Percentiles rank a stretch among this genome's conserved stretches.
phyloP scores from a whole-genome alignment of 2,329 filamentous ascomycete genomes.

The Ophiostoma ips region DNA sequence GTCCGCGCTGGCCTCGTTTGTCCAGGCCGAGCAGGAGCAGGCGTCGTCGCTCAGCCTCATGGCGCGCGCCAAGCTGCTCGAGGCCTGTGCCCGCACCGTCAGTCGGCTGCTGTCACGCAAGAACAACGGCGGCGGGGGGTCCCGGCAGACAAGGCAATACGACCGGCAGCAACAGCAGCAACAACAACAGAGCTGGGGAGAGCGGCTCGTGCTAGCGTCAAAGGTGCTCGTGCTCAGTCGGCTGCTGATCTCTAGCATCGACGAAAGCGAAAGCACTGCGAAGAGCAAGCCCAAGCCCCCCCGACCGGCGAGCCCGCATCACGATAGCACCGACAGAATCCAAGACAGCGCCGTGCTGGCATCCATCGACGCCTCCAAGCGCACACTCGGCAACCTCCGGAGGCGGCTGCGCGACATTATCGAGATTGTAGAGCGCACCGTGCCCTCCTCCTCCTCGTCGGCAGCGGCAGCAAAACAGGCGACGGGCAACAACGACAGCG shows the following conservation, averaged over 20 bases:
- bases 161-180: slow-evolving; percentile 21
- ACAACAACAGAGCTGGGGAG: slow-evolving; percentile 24
- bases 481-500: background rate
- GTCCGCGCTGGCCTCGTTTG: slow-evolving; percentile 38
- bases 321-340: background rate
- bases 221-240: slow-evolving; percentile 66
- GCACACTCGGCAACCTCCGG: slow-evolving; percentile 47
- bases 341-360: slow-evolving; percentile 20
- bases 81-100: slow-evolving; percentile 36
- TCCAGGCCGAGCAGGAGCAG: slow-evolving; percentile 16
- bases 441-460: background rate
- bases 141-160: background rate
- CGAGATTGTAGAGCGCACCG: slow-evolving; percentile 29
- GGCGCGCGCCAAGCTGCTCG: slow-evolving; percentile 36
- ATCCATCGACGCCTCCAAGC: slow-evolving; percentile 46
- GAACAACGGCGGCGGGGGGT: background rate
- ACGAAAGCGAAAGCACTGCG: too few species aligned
- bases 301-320: background rate
- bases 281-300: background rate
- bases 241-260: slow-evolving; percentile 60
- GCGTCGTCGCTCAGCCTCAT: slow-evolving; percentile 17
- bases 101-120: slow-evolving; percentile 28
- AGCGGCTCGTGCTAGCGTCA: slow-evolving; percentile 42
- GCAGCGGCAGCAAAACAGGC: background rate
- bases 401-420: slow-evolving; percentile 53